Percentiles rank a stretch among this genome's conserved stretches.
phyloP scores from a whole-genome alignment of 177 flowering plant genomes.

The Vitis hybrid region DNA sequence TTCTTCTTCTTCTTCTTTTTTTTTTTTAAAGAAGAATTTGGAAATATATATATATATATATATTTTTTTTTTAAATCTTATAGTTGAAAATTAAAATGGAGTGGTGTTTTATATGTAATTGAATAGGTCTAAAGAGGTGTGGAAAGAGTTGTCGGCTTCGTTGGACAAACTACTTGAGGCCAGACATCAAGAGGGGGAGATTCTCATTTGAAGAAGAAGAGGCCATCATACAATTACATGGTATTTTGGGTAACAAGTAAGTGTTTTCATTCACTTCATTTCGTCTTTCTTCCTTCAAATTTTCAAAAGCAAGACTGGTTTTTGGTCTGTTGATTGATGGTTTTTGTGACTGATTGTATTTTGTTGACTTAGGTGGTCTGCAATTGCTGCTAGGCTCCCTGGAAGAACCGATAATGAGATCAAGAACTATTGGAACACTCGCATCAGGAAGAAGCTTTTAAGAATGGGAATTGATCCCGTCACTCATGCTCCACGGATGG shows the following conservation, averaged over 20 bases:
- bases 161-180: conserved; percentile 47
- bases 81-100: too few relatives aligned
- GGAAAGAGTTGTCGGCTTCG: conserved; percentile 50
- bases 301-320: too few relatives aligned
- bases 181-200: conserved; percentile 48
- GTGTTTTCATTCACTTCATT: background rate
- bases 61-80: background rate
- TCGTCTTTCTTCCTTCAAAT: background rate
- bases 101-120: too few relatives aligned
- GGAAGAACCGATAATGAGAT: conserved; percentile 87
- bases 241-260: conserved; percentile 47
- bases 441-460: conserved; percentile 65
- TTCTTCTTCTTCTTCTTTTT: too few relatives aligned
- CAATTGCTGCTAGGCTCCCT: conserved; percentile 72
- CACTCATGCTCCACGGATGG: conserved; percentile 66
- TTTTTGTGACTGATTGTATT: background rate
- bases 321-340: too few relatives aligned
- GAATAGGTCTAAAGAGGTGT: conserved; percentile 37
- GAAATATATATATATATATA: background rate
- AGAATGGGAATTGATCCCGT: conserved; percentile 77
- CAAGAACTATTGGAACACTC: conserved; percentile 88
- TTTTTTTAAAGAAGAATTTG: background rate
- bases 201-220: conserved; percentile 46
- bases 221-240: conserved; percentile 37
- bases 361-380: conserved; percentile 55